Base-by-base conservation (phyloP, 108 stramenopile species). In the Fistulifera solaris region DNA sequence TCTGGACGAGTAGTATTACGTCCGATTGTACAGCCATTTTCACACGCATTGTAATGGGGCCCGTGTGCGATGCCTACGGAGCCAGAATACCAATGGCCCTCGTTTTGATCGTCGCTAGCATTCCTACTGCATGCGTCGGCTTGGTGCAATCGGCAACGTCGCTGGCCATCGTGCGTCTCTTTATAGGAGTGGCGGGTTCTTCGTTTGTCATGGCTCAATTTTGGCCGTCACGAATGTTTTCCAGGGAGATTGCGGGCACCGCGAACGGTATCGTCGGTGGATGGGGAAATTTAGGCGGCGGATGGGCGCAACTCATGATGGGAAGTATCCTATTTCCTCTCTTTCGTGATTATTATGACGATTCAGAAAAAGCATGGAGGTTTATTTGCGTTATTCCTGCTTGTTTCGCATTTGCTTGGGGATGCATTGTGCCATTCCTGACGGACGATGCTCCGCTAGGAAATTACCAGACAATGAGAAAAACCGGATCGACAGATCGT, bases 251-350 rank as follows among this genome's bases (percentile, higher is more conserved):
- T 62, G 78, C 65, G 0, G 87, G 87, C 5, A 64, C 78, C 0
- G 87, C 87, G 15, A 85, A 88, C 65, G 87, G 74, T 35, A 54
- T 81, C 24, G 71, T 72, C 10, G 87, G 74, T 7, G 83, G 86
- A 23, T 88, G 86, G 86, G 86, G 87, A 19, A 88, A 88, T 55
- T 61, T 85, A 7, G 83, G 83, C 31, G 87, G 81, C 16, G 83
- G 63, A 27, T 57, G 59, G 28, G 63, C 76, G 13, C 73, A 78
- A 46, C 48, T 76, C 54, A 19, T 83, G 27, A 77, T 83, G 72
- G 77, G 74, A 12, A 57, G 69, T 19, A 25, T 63, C 17, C 57
- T 83, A 27, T 76, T 76, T 52, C 75, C 75, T 1, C 38, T 63
- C 1, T 85, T 82, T 65, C 57, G 59, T 58, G 47, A 59, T 16